Evolutionary conservation across 192 early-diverging fungal genomes (phyloP).

Genomic region (Irineochytrium annulatum): DNA sequence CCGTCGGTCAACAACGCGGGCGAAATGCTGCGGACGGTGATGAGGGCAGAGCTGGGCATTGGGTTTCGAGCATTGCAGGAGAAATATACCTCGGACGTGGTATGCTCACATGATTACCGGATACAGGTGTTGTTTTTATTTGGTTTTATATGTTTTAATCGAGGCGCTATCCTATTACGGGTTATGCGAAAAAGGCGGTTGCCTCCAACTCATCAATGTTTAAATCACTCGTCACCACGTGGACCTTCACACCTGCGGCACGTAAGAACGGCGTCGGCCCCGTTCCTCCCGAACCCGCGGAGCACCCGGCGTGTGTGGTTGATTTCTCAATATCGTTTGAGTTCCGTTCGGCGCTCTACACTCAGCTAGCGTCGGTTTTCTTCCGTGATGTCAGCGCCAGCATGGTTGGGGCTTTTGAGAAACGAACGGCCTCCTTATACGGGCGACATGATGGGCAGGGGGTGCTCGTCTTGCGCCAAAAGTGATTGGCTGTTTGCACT

Average conservation of each 20-base stretch:
- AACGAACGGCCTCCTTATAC: slow-evolving; percentile 51
- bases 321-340: slow-evolving; percentile 77
- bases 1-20: not conserved
- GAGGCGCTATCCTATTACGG: slow-evolving; percentile 31
- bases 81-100: slow-evolving; percentile 72
- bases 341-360: slow-evolving; percentile 75
- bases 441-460: no score
- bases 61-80: slow-evolving; percentile 78
- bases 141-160: not conserved
- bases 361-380: slow-evolving; percentile 72
- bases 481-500: no score
- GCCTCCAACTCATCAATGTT: slow-evolving; percentile 60
- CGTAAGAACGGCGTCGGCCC: slow-evolving; percentile 13
- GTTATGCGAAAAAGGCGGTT: no score
- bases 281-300: slow-evolving; percentile 27
- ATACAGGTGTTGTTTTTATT: slow-evolving; percentile 55
- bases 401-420: slow-evolving; percentile 71
- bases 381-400: slow-evolving; percentile 71
- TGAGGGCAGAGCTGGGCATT: slow-evolving; percentile 72
- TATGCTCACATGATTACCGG: slow-evolving; percentile 53
- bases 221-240: slow-evolving; percentile 58
- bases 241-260: slow-evolving; percentile 56
- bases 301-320: slow-evolving; percentile 55
- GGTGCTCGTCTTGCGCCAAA: no score
- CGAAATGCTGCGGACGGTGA: slow-evolving; percentile 19